Conservation (phyloP, 495 filamentous ascomycete genomes). For the Aspergillus panamensis region DNA sequence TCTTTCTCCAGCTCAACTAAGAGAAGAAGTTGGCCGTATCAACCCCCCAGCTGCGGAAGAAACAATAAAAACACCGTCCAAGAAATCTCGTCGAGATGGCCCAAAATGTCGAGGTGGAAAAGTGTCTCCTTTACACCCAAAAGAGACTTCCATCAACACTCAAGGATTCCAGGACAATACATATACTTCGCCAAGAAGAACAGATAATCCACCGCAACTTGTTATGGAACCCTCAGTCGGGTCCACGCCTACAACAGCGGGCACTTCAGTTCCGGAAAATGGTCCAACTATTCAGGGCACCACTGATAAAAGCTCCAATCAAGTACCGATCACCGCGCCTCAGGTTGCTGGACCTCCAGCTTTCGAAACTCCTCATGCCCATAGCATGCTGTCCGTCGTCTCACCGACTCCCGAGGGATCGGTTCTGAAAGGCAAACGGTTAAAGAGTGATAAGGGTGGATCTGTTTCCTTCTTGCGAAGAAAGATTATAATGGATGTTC, state of each 20-base stretch:
- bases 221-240: neutral
- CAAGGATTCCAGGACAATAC: neutral
- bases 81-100: neutral
- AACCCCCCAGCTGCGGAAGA: neutral
- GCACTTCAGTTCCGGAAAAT: neutral
- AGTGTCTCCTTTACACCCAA: neutral
- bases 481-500: constrained; percentile 65
- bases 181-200: neutral
- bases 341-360: neutral
- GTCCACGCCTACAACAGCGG: neutral
- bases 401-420: constrained; percentile 2
- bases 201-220: neutral
- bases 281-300: neutral
- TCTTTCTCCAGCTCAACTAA: too few species aligned
- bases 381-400: neutral
- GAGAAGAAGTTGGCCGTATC: too few species aligned
- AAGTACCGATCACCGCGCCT: neutral
- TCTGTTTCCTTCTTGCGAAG: constrained; percentile 48
- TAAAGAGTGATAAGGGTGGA: constrained; percentile 35
- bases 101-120: neutral
- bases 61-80: constrained; percentile 2
- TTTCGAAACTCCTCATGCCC: neutral
- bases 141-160: neutral
- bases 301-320: neutral
- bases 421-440: neutral